Evolutionary conservation across 2,329 filamentous ascomycete genomes (phyloP).

Genomic region (Aspergillus sp.): DNA sequence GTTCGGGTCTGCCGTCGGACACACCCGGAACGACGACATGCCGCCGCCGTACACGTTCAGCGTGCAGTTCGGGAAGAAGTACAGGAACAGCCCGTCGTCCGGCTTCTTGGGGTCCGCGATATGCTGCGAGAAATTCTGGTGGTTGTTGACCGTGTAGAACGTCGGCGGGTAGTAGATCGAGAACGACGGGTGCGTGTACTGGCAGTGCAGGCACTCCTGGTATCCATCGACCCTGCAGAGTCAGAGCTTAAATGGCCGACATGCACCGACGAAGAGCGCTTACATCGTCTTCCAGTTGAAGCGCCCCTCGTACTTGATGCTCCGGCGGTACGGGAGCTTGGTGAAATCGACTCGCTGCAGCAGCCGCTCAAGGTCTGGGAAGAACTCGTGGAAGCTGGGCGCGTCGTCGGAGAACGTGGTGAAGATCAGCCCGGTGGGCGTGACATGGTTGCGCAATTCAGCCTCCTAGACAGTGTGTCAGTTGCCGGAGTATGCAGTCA

Average conservation of each 20-base stretch:
- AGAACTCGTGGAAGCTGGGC: conserved; percentile 45
- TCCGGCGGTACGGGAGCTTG: conserved; percentile 42
- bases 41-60: conserved; percentile 51
- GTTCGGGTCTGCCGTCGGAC: conserved; percentile 41
- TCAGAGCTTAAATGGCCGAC: neutral
- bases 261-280: neutral
- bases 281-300: conserved; percentile 55
- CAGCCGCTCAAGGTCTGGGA: conserved; percentile 42
- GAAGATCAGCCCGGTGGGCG: conserved; percentile 46
- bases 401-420: conserved; percentile 41
- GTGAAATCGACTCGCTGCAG: conserved; percentile 46
- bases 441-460: conserved; percentile 32
- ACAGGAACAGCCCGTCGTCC: conserved; percentile 48
- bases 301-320: conserved; percentile 46
- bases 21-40: conserved; percentile 49
- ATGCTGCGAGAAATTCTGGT: conserved; percentile 48
- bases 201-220: conserved; percentile 51
- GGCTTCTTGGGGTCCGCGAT: conserved; percentile 45
- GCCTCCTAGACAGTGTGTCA: conserved; percentile 6
- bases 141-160: conserved; percentile 47
- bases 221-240: conserved; percentile 44
- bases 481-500: neutral
- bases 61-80: conserved; percentile 50
- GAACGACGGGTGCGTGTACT: conserved; percentile 50
- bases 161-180: conserved; percentile 46